phyloP scores from a whole-genome alignment of 306 rosid species.

The Abrus pulchellus region DNA sequence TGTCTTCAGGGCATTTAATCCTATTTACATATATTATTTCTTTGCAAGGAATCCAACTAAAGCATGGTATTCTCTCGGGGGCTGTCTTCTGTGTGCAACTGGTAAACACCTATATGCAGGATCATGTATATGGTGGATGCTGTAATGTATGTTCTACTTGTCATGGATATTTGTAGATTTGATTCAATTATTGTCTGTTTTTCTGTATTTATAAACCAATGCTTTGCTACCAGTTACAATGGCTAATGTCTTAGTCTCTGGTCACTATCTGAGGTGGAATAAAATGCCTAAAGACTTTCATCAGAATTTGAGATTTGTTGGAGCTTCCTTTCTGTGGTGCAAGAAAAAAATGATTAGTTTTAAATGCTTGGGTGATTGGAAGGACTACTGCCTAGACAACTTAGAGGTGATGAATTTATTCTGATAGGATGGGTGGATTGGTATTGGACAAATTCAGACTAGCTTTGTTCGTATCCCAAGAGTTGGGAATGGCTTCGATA shows the following conservation, averaged over 20 bases:
- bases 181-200: conserved; percentile 20
- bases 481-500: not conserved
- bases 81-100: conserved; percentile 94
- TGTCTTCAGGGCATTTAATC: conserved; percentile 93
- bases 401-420: conserved; percentile 10
- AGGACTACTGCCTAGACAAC: not conserved
- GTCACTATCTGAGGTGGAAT: conserved; percentile 21
- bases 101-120: conserved; percentile 59
- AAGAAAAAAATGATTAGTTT: conserved; percentile 8
- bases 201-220: conserved; percentile 24
- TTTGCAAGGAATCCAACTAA: conserved; percentile 89
- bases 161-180: conserved; percentile 36
- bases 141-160: conserved; percentile 40
- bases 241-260: conserved; percentile 36
- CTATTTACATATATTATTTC: conserved; percentile 85
- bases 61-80: conserved; percentile 97
- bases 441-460: not conserved
- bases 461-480: not conserved
- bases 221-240: conserved; percentile 15
- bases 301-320: conserved; percentile 11
- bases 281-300: conserved; percentile 2
- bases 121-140: conserved; percentile 39
- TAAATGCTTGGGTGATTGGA: conserved; percentile 25
- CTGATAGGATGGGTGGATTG: not conserved
- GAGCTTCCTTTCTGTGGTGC: conserved; percentile 8